These are phyloP conservation scores for Thymus mandschuricus DNA, from an alignment of 257 asterid species.

Conservation along the genomic window DNA sequence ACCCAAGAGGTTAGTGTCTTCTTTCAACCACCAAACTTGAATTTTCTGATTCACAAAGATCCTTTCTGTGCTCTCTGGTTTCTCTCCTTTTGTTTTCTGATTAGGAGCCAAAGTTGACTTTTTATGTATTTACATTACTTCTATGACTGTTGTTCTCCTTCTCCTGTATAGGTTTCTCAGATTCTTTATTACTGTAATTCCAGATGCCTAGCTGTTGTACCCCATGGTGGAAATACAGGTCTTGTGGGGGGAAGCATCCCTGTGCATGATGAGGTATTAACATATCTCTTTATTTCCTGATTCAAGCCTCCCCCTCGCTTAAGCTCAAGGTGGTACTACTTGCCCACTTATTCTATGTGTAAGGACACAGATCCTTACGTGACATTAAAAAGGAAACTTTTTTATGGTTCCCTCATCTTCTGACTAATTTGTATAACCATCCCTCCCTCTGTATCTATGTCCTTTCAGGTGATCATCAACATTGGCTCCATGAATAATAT, in stretches of 20 bases:
- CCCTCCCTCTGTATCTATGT: slow-evolving; percentile 16
- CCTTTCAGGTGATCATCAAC: slow-evolving; percentile 79
- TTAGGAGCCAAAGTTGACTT: neutral
- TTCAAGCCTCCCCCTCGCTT: neutral
- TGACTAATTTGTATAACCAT: slow-evolving; percentile 16
- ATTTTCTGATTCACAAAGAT: slow-evolving; percentile 1
- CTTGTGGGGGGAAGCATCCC: slow-evolving; percentile 99
- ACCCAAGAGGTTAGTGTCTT: slow-evolving; percentile 64
- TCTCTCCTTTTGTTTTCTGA: slow-evolving; percentile 17
- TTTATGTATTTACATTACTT: too few relatives aligned
- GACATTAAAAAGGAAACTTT: slow-evolving; percentile 21
- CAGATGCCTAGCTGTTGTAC: slow-evolving; percentile 92
- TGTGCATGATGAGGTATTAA: slow-evolving; percentile 90
- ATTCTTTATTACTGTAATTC: slow-evolving; percentile 87
- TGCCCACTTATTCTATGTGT: neutral
- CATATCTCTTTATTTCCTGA: slow-evolving; percentile 26
- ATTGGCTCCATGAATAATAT: slow-evolving; percentile 76
- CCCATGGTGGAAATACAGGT: slow-evolving; percentile 99
- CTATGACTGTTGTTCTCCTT: neutral
- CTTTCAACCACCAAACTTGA: slow-evolving; percentile 20
- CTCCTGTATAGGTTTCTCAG: slow-evolving; percentile 72
- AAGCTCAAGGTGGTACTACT: slow-evolving; percentile 5
- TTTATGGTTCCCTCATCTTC: slow-evolving; percentile 26
- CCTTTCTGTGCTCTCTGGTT: slow-evolving; percentile 15
- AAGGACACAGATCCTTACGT: neutral